phyloP scores from a whole-genome alignment of 305 asterid genomes.

The Salvia sclarea region DNA sequence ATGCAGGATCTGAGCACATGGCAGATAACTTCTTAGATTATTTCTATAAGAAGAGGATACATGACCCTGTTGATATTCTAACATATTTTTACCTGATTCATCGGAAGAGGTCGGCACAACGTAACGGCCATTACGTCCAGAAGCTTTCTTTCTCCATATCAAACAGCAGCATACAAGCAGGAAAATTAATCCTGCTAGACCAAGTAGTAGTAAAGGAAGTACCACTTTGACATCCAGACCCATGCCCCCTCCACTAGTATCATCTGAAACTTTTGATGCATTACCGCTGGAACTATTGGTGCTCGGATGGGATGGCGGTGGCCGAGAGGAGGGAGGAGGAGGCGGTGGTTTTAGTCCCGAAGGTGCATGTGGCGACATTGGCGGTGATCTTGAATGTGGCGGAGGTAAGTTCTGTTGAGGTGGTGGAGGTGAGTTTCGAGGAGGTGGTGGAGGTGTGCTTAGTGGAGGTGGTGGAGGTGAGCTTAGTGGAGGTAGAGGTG shows the following conservation, averaged over 20 bases:
- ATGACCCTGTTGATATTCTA: conserved; percentile 10
- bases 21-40: conserved; percentile 27
- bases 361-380: conserved; percentile 34
- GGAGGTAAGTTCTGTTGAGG: conserved; percentile 47
- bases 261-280: conserved; percentile 37
- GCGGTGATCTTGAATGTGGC: conserved; percentile 34
- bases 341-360: conserved; percentile 36
- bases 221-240: conserved; percentile 49
- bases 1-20: conserved; percentile 53
- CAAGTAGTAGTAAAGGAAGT: conserved; percentile 37
- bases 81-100: conserved; percentile 50
- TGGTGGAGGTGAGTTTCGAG: conserved; percentile 42
- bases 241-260: conserved; percentile 40
- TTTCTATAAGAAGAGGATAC: background rate
- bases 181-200: conserved; percentile 42
- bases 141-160: conserved; percentile 59
- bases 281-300: conserved; percentile 36
- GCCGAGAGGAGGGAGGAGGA: conserved; percentile 34
- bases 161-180: conserved; percentile 52
- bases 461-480: conserved; percentile 33
- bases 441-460: conserved; percentile 42
- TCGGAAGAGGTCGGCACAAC: conserved; percentile 63
- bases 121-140: conserved; percentile 46
- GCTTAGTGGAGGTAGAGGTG: conserved; percentile 36
- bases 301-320: conserved; percentile 43